phyloP scores from a whole-genome alignment of 2,329 filamentous ascomycete species.

The Colletotrichum sp. region DNA sequence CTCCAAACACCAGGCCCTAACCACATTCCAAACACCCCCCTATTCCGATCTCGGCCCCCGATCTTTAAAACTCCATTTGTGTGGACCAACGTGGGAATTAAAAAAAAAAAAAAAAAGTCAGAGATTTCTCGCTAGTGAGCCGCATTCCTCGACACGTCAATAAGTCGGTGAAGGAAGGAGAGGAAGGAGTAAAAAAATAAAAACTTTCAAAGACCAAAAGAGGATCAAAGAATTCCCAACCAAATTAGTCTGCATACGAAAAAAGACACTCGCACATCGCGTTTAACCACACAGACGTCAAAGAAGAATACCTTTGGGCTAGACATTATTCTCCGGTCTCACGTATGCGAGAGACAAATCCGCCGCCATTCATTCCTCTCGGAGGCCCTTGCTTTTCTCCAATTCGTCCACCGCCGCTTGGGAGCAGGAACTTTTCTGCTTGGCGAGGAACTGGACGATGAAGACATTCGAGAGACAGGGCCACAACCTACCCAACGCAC shows the following conservation, averaged over 20 bases:
- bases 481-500: neutral
- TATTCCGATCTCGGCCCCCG: too few species aligned
- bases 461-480: neutral
- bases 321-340: constrained; percentile 5
- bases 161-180: constrained; percentile 16
- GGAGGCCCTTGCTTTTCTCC: neutral
- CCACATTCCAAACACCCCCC: too few species aligned
- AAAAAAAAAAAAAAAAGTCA: neutral
- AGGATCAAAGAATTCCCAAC: constrained; percentile 4
- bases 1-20: too few species aligned
- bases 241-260: constrained; percentile 8
- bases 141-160: constrained; percentile 11
- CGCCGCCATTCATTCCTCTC: neutral
- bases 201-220: neutral
- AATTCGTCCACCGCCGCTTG: neutral
- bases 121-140: neutral
- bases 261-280: neutral
- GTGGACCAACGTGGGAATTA: too few species aligned
- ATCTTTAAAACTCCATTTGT: too few species aligned
- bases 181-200: neutral
- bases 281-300: neutral
- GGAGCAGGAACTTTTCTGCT: neutral
- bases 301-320: neutral
- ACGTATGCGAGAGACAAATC: neutral
- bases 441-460: neutral